phyloP scores from a whole-genome alignment of 768 basidiomycete genomes.

The Tricholoma sp. region DNA sequence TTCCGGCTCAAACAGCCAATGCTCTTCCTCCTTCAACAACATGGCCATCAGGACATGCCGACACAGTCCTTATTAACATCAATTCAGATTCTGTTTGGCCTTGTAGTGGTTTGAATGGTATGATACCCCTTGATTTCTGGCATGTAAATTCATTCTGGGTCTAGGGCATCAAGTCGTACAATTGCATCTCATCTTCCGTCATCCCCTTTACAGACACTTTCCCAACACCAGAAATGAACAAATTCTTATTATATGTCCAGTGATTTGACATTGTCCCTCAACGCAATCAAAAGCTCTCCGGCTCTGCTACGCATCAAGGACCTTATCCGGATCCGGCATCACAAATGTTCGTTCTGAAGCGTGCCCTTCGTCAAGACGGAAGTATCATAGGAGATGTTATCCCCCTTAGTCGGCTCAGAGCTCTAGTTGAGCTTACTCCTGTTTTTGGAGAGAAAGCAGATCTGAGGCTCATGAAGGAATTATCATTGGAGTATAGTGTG shows the following conservation, averaged over 20 bases:
- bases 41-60: not conserved
- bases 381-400: not conserved
- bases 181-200: not conserved
- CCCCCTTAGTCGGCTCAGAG: not conserved
- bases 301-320: not conserved
- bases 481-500: not conserved
- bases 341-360: not conserved
- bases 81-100: not conserved
- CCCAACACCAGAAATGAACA: not conserved
- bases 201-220: not conserved
- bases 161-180: not conserved
- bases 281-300: not conserved
- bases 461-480: not conserved
- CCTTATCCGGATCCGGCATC: not conserved
- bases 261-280: not conserved
- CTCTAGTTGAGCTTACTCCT: not conserved
- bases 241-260: not conserved
- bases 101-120: not conserved
- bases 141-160: not conserved
- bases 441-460: not conserved
- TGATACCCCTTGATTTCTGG: not conserved
- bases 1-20: not conserved
- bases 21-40: not conserved
- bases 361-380: not conserved
- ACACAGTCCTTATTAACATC: not conserved